Evolutionary conservation across 352 stramenopile genomes (phyloP).

Genomic region (Elongisporangium undulatum): DNA sequence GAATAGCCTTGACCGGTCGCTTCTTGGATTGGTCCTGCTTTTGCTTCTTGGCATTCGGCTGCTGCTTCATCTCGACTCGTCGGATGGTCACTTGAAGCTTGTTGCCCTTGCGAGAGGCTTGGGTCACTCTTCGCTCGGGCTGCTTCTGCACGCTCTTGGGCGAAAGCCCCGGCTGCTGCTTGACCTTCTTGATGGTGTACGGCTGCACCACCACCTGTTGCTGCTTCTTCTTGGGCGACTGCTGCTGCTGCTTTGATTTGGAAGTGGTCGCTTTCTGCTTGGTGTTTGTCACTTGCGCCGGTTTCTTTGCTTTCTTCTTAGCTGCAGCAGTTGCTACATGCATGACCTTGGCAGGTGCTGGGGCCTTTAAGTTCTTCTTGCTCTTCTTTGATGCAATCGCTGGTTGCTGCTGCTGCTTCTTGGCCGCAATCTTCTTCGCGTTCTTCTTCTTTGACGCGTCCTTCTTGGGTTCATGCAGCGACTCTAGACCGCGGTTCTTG

Average conservation of each 20-base stretch:
- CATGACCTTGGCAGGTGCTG: constrained; percentile 6
- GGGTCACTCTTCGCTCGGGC: constrained; percentile 5
- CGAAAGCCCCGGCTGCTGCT: constrained; percentile 11
- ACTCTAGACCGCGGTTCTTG: constrained; percentile 39
- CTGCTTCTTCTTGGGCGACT: constrained; percentile 2
- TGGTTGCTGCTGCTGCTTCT: constrained; percentile 19
- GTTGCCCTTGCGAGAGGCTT: constrained; percentile 1
- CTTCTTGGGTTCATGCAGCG: constrained; percentile 2
- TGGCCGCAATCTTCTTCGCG: constrained; percentile 6
- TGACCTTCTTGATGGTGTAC: constrained; percentile 4
- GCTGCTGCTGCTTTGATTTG: constrained; percentile 11
- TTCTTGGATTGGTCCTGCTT: constrained; percentile 1
- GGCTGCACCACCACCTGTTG: constrained; percentile 3
- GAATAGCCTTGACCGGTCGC: constrained; percentile 13
- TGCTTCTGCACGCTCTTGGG: constrained; percentile 12
- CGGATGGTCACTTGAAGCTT: constrained; percentile 11
- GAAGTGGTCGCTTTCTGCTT: constrained; percentile 4
- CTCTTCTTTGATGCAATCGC: not conserved
- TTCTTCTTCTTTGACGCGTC: constrained; percentile 2
- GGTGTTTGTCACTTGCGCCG: constrained; percentile 6
- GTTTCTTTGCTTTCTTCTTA: constrained; percentile 13
- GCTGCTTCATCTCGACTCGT: constrained; percentile 2
- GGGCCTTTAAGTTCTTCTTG: not conserved
- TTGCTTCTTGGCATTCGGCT: not conserved
- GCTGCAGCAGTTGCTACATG: constrained; percentile 5